Base-by-base conservation (phyloP, 2,329 filamentous ascomycete genomes). In the Huntiella savannae region DNA sequence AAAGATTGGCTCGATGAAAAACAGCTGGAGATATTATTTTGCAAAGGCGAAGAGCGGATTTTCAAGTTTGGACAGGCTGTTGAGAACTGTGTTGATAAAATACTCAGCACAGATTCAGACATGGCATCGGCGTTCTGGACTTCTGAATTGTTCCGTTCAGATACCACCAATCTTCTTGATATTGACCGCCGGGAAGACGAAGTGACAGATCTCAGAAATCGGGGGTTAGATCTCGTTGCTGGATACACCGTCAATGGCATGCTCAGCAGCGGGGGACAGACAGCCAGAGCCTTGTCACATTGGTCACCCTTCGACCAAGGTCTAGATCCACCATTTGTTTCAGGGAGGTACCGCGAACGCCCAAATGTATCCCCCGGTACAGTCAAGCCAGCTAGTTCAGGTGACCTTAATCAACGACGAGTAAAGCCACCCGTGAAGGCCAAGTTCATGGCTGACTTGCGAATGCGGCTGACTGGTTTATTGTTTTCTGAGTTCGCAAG, bases 21-120 rank as follows among this genome's bases (percentile, higher is more conserved):
- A 52, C 77, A 77, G 11, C 79, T 96, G 32, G 85, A 92, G 58
- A 28, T 28, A 7, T 94, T 94, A 56, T 88, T 96, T 54, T 98
- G 91, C 62, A 80, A 78, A 54, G 91, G 88, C 4, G 91, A 98
- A 59, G 91, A 98, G 62, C 70, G 91, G 43, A 88, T 98, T 33
- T 91, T 96, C 58, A 77, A 87, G 8, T 91, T 98, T 60, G 91
- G 81, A 57, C 82, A 86, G 53, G 91, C 96, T 58, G 73, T 96
- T 22, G 82, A 88, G 55, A 81, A 76, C 51, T 93, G 85, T 56
- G 79, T 94, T 52, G 80, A 77, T 53, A 86, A 85, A 57, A 68
- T 96, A 5, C 79, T 93, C 28, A 85, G 84, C 22, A 83, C 92
- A 50, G 85, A 77, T 40, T 77, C 93, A 51, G 69, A 82, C 50